A percentile compares a stretch with the other conserved stretches of the same genome.
phyloP scores from a whole-genome alignment of 2,329 filamentous ascomycete species.

The Ascochyta rabiei region DNA sequence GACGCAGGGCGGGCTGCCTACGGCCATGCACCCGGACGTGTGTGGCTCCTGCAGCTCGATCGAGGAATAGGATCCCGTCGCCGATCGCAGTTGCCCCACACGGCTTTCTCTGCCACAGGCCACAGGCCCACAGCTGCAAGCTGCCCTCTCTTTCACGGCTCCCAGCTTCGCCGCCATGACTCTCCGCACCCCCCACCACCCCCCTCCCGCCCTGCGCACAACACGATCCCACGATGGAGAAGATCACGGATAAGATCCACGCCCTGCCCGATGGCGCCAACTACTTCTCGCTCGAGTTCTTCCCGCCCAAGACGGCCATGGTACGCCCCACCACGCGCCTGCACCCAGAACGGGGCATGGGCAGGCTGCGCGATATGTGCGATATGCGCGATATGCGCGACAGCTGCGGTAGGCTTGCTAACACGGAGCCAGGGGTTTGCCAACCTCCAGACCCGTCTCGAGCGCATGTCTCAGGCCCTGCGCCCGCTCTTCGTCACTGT shows the following conservation, averaged over 20 bases:
- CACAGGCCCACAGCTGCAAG: no score
- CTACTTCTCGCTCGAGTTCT: conserved; percentile 99
- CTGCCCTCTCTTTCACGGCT: conserved; percentile 32
- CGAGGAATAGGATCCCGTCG: conserved; percentile 21
- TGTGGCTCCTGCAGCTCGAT: conserved; percentile 14
- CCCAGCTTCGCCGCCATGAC: conserved; percentile 38
- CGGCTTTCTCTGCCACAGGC: conserved; percentile 27
- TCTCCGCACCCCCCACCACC: conserved; percentile 24
- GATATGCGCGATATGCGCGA: no score
- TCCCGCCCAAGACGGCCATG: conserved; percentile 96
- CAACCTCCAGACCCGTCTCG: conserved; percentile 89
- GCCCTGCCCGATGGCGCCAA: conserved; percentile 79
- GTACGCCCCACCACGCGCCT: conserved; percentile 50
- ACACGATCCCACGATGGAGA: conserved; percentile 50
- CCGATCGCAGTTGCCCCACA: conserved; percentile 33
- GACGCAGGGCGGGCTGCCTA: not conserved
- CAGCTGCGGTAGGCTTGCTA: no score
- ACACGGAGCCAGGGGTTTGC: conserved; percentile 69
- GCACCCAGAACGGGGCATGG: not conserved
- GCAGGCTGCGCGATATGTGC: not conserved
- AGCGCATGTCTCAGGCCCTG: conserved; percentile 91
- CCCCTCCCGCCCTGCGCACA: not conserved
- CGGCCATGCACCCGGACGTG: not conserved
- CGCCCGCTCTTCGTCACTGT: conserved; percentile 95
- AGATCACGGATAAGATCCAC: conserved; percentile 94